Evolutionary conservation across 1,139 yeast genomes (phyloP), one percentile per base, ranked within the genome.

Genomic region (Scheffersomyces stambukii): DNA sequence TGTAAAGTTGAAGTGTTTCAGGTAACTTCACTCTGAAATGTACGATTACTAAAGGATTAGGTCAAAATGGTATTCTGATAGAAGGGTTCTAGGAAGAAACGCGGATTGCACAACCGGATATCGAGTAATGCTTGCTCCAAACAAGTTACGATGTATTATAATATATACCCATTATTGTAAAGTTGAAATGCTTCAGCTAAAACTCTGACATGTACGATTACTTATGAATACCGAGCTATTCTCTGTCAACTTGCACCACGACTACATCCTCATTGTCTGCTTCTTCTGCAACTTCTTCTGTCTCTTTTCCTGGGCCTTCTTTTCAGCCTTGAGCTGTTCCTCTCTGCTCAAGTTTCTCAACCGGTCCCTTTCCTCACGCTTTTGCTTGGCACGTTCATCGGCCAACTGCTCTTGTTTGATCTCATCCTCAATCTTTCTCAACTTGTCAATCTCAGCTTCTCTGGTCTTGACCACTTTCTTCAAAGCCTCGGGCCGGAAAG

Each of bases 401-500:
- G 79, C 83, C 30, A 78, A 55, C 45, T 78, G 81, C 56, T 83
- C 94, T 37, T 77, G 78, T 52, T 72, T 74, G 35, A 61, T 60
- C 14, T 71, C 77, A 31, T 84, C 94, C 37, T 70, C 58, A 19
- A 64, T 50, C 57, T 75, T 81, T 40, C 65, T 63, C 40, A 81
- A 59, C 61, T 81, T 81, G 37, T 68, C 57, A 31, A 71, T 48
- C 56, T 81, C 95, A 11, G 56, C 65, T 50, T 88, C 95, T 60
- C 95, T 78, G 27, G 81, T 70, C 45, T 74, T 79, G 52, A 71
- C 77, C 37, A 86, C 70, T 64, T 84, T 89, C 57, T 77, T 81
- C 42, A 77, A 60, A 34, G 89, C 70, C 52, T 88, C 96, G 13
- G 84, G 67, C 57, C 59, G 74, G 54, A 74, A 71, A 9, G 65